These are phyloP conservation scores for Jacaranda mimosifolia DNA, from an alignment of 257 asterid genomes.

Conservation along the genomic window DNA sequence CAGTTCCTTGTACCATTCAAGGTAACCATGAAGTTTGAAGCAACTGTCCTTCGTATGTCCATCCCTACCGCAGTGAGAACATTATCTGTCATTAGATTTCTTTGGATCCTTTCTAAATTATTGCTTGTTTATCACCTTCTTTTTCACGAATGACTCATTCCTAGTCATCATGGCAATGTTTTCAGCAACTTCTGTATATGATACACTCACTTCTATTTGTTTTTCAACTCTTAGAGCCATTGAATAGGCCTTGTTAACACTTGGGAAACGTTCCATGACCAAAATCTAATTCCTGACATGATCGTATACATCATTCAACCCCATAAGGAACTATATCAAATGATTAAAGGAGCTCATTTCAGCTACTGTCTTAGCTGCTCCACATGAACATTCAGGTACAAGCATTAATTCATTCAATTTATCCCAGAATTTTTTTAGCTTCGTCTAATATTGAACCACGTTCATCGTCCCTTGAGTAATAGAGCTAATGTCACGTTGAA, in stretches of 20 bases:
- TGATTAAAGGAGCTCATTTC: too few species aligned
- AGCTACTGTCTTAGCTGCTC: neutral
- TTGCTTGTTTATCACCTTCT: too few species aligned
- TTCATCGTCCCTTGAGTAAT: neutral
- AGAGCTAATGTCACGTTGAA: neutral
- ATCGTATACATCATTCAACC: neutral
- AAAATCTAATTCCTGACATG: neutral
- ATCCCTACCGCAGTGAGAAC: too few species aligned
- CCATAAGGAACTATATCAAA: neutral
- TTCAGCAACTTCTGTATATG: neutral
- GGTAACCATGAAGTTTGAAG: neutral
- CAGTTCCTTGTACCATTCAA: too few species aligned
- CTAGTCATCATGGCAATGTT: neutral
- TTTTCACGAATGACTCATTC: neutral
- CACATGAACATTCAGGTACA: neutral
- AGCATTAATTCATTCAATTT: neutral
- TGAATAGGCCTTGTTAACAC: too few species aligned
- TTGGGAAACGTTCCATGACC: neutral
- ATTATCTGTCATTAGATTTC: too few species aligned
- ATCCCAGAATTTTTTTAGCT: neutral
- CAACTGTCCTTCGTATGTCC: too few species aligned
- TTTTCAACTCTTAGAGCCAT: neutral
- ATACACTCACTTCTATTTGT: neutral
- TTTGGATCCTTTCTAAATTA: too few species aligned
- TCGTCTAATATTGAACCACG: neutral